Evolutionary conservation across 1,284 basidiomycete genomes (phyloP), one percentile per base, ranked within the genome.

Genomic region (Rhodotorula mucilaginosa): DNA sequence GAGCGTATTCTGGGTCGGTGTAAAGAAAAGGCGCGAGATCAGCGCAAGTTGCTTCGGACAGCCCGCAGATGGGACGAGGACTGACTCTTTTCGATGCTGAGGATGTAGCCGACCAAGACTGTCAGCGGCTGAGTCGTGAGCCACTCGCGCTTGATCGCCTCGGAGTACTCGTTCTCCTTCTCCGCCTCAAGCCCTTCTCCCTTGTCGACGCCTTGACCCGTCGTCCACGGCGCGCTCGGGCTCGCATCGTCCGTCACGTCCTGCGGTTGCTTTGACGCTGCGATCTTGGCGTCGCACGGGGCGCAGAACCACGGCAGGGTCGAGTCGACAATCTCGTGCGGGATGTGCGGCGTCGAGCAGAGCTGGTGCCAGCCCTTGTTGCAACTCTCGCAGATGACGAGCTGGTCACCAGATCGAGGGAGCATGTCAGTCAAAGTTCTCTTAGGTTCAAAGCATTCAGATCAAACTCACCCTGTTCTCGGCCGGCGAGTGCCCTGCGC

Each of bases 331-430:
- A 75, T 52, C 19, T 69, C 62, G 46, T 62, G 67, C 51, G 64
- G 46, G 52, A 75, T 67, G 16, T 29, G 34, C 18, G 74, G 74
- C 1, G 57, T 26, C 31, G 58, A 48, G 63, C 74, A 75, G 21
- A 74, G 59, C 47, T 75, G 74, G 46, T 75, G 74, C 58, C 60
- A 75, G 26, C 74, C 72, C 29, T 61, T 61, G 56, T 67, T 61
- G 58, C 74, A 75, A 6, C 61, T 39, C 6, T 75, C 74, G 63
- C 74, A 75, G 47, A 75, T 75, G 19, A 73, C 72, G 60, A 73
- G 69, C 58, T 68, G 39, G 39, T 44, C 39, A 44, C 39, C 1
- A 44, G 39, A 57, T 13, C 23, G 15, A n/a, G 5, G 23, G 21
- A 46, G 15, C 10, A 21, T 6, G 23, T 46, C 10, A 47, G 39